Conservation (phyloP, 106 monocot species). For the Platanthera guangdongensis region DNA sequence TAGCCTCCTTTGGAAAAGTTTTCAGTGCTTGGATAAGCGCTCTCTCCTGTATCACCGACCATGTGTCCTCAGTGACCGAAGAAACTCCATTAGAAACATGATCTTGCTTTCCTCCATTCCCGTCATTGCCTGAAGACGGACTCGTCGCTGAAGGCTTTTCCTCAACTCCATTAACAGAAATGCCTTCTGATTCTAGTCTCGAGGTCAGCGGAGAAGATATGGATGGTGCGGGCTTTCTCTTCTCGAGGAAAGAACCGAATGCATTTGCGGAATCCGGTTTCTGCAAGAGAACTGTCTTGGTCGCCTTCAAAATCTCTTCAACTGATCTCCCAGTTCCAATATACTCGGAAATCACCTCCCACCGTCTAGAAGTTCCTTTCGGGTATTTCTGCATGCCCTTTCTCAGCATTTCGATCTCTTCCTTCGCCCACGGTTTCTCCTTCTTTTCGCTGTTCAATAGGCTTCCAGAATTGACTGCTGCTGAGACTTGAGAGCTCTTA, state of each 20-base stretch:
- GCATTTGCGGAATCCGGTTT: slow-evolving; percentile 85
- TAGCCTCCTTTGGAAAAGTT: slow-evolving; percentile 78
- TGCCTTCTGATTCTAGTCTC: slow-evolving; percentile 40
- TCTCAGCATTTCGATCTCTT: slow-evolving; percentile 85
- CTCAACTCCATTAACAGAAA: slow-evolving; percentile 4
- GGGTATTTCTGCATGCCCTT: slow-evolving; percentile 87
- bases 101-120: neutral
- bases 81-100: slow-evolving; percentile 30
- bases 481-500: slow-evolving; percentile 7
- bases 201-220: slow-evolving; percentile 77
- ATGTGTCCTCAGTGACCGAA: slow-evolving; percentile 41
- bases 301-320: slow-evolving; percentile 87
- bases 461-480: slow-evolving; percentile 11
- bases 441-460: slow-evolving; percentile 55
- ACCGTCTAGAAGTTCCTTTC: slow-evolving; percentile 84
- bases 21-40: slow-evolving; percentile 89
- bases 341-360: slow-evolving; percentile 94
- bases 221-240: slow-evolving; percentile 59
- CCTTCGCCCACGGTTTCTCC: slow-evolving; percentile 80
- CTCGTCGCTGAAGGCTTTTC: slow-evolving; percentile 3
- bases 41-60: slow-evolving; percentile 60
- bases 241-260: slow-evolving; percentile 89
- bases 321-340: slow-evolving; percentile 84
- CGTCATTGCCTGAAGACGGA: neutral
- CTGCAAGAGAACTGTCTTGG: slow-evolving; percentile 85